Base-by-base conservation (phyloP, 345 rosid species). In the Aquilaria yunnanensis region DNA sequence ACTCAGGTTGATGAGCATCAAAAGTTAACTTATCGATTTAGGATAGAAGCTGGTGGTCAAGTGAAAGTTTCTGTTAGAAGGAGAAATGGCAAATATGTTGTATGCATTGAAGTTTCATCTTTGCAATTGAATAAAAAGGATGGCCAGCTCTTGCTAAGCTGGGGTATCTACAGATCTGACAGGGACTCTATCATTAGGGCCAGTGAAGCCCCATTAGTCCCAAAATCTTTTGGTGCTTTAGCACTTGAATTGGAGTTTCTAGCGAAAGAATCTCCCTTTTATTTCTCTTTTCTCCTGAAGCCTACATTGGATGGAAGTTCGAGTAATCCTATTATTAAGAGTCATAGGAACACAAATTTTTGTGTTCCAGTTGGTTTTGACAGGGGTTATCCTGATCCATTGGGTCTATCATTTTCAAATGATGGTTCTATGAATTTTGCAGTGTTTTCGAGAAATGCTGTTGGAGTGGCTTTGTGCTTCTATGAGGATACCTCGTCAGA, bases 301-400 rank as follows among this genome's bases (percentile, higher is more conserved):
- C 66, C 74, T 54, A 60, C 63, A 56, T 71, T 72, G 14, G 61
- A 51, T 31, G 67, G 51, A 48, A 66, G 70, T 60, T 69, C 63
- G 9, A 64, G 47, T 50, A 73, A 74, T 61, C 59, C 23, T 32
- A 85, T 85, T 54, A 88, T 94, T 66, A 81, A 71, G 75, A 88
- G 72, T 51, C 95, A 83, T 58, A 76, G 76, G 60, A 75, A 81
- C 51, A 54, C 80, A 49, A 75, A 67, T 51, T 90, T 94, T 73
- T 83, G 88, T 65, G 88, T 86, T 32, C 96, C 99, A 3, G 70
- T 94, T 76, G 99, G 99, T 62, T 81, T 88, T 62, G 71, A 62
- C 73, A 64, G 77, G 4, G 97, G 97, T 67, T 51, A 47, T 72
- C 91, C 97, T 43, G 49, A 77, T 71, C 97, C 97, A 51, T 54